Percentiles rank a stretch among this genome's conserved stretches.
Evolutionary conservation across 2,329 filamentous ascomycete species (phyloP).

Genomic region (Mariannaea sp.): DNA sequence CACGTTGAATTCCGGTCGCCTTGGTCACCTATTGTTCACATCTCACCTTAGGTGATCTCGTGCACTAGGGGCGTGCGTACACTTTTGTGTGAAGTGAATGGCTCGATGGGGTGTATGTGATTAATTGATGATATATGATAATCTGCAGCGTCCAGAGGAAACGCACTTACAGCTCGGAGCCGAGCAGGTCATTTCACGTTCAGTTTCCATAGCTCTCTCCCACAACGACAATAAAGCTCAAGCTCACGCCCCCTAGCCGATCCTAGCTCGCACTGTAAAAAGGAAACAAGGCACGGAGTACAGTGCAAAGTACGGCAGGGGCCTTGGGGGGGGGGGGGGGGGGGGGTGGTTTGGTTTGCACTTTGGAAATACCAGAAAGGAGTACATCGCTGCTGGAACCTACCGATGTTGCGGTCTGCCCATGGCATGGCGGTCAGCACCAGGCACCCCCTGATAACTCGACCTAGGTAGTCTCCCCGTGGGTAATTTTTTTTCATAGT

Average conservation of each 20-base stretch:
- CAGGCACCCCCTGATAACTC: conserved; percentile 10
- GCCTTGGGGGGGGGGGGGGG: no score
- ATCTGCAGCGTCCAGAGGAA: no score
- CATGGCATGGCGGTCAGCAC: conserved; percentile 9
- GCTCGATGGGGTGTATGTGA: no score
- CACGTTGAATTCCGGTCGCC: not conserved
- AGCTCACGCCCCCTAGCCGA: conserved; percentile 32
- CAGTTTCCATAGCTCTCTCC: not conserved
- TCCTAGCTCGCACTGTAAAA: conserved; percentile 32
- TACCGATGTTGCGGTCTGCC: conserved; percentile 15
- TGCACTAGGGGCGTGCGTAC: not conserved
- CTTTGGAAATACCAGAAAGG: conserved; percentile 9
- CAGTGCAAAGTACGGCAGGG: conserved; percentile 19
- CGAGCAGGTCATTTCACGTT: no score
- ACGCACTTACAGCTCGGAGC: no score
- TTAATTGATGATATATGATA: no score
- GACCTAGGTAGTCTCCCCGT: conserved; percentile 4
- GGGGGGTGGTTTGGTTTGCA: conserved; percentile 26
- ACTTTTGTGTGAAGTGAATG: no score
- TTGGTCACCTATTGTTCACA: not conserved
- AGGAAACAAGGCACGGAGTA: conserved; percentile 18
- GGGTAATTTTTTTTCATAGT: conserved; percentile 7
- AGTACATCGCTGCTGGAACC: not conserved
- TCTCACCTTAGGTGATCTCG: conserved; percentile 5
- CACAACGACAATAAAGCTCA: conserved; percentile 16